These are phyloP conservation scores for Cladosporium oxysporum DNA, from an alignment of 2,329 filamentous ascomycete genomes.

Conservation along the genomic window DNA sequence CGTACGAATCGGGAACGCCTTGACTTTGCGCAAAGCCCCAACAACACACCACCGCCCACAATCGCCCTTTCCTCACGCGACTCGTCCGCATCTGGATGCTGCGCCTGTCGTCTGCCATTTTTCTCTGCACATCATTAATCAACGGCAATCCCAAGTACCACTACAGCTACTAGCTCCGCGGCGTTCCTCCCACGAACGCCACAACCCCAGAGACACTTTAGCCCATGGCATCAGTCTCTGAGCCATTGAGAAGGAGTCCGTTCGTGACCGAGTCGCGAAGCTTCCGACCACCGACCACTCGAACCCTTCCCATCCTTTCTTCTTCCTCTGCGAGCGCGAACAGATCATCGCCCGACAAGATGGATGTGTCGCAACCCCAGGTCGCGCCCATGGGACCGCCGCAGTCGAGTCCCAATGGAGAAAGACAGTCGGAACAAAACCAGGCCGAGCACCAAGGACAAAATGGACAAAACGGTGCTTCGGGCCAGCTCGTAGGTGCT, in stretches of 20 bases:
- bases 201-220: slow-evolving; percentile 12
- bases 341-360: slow-evolving; percentile 28
- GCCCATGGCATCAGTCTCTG: slow-evolving; percentile 48
- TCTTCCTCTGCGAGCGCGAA: slow-evolving; percentile 27
- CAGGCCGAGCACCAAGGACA: slow-evolving; percentile 21
- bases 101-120: not conserved
- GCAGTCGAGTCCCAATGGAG: slow-evolving; percentile 32
- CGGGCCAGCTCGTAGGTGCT: slow-evolving; percentile 50
- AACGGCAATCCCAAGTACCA: not conserved
- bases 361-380: slow-evolving; percentile 34
- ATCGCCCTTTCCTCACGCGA: not conserved
- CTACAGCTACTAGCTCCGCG: slow-evolving; percentile 5
- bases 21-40: slow-evolving; percentile 8
- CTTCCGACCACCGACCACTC: slow-evolving; percentile 28
- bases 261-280: slow-evolving; percentile 31
- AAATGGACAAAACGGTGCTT: slow-evolving; percentile 17
- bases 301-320: slow-evolving; percentile 34
- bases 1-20: not conserved
- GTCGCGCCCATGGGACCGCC: slow-evolving; percentile 34
- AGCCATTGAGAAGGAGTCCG: slow-evolving; percentile 39
- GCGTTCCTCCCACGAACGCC: not conserved
- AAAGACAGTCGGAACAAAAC: slow-evolving; percentile 28
- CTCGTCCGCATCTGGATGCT: slow-evolving; percentile 1
- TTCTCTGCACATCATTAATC: slow-evolving; percentile 4
- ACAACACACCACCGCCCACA: not conserved